Conservation (phyloP, 2,329 filamentous ascomycete genomes). For the Arthrobotrys megalospora region DNA sequence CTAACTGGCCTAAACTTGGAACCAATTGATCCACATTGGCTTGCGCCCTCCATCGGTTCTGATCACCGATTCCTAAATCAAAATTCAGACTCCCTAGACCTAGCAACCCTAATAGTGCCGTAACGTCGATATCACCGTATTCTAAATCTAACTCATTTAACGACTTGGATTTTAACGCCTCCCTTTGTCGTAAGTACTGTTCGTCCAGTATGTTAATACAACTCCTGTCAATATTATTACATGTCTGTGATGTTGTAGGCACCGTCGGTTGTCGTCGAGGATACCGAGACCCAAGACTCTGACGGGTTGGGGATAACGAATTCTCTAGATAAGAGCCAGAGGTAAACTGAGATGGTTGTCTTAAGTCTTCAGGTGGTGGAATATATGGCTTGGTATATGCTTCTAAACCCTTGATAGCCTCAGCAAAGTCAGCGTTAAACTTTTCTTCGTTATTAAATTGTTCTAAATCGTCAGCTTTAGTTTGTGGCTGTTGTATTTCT, state of each 20-base stretch:
- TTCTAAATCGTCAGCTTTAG: too few relatives aligned
- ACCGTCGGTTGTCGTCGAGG: not conserved
- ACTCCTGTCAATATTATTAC: not conserved
- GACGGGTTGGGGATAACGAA: too few relatives aligned
- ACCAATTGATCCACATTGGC: not conserved
- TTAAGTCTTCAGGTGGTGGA: too few relatives aligned
- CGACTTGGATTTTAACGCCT: constrained; percentile 8
- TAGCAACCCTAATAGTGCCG: not conserved
- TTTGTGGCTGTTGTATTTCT: not conserved
- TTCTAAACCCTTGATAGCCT: too few relatives aligned
- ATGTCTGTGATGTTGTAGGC: not conserved
- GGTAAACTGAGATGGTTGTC: not conserved
- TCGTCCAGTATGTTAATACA: not conserved
- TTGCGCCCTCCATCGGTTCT: not conserved
- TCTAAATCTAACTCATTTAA: constrained; percentile 12
- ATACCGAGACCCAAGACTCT: not conserved
- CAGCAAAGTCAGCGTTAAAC: too few relatives aligned
- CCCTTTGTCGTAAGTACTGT: constrained; percentile 11
- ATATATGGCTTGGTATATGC: too few relatives aligned
- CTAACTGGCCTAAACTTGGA: not conserved
- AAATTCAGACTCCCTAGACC: not conserved
- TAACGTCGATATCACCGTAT: not conserved
- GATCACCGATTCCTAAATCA: not conserved
- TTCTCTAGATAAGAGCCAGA: too few relatives aligned
- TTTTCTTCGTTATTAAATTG: too few relatives aligned